Evolutionary conservation across 2,329 filamentous ascomycete species (phyloP).

Genomic region (Curvularia lunata): DNA sequence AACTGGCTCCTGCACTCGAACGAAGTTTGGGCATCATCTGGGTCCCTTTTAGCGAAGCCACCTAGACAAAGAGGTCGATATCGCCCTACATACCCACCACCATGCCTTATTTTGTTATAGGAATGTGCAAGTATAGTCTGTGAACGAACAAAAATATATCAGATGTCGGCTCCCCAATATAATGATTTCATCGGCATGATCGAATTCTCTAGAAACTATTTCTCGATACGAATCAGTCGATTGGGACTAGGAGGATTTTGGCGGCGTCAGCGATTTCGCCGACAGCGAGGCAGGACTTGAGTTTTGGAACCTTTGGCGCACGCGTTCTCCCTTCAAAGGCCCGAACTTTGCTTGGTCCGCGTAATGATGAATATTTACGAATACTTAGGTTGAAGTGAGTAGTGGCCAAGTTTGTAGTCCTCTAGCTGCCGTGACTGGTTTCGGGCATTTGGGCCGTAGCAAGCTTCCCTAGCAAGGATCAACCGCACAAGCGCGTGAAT

Average conservation of each 20-base stretch:
- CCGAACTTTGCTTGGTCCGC: not conserved
- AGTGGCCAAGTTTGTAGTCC: constrained; percentile 2
- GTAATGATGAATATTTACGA: not conserved
- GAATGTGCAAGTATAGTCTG: not conserved
- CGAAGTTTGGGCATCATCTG: constrained; percentile 8
- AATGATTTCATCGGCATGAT: not conserved
- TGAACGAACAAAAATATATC: no score
- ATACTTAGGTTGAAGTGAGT: constrained; percentile 2
- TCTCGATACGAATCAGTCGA: constrained; percentile 19
- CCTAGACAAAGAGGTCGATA: constrained; percentile 1
- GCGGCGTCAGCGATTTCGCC: constrained; percentile 10
- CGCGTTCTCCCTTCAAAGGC: not conserved
- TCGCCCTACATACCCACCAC: not conserved
- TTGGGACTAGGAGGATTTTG: constrained; percentile 11
- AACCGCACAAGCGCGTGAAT: constrained; percentile 11
- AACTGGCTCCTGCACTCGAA: constrained; percentile 5
- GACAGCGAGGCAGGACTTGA: not conserved
- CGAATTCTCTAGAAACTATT: not conserved
- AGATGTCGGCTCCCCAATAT: not conserved
- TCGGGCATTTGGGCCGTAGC: constrained; percentile 11
- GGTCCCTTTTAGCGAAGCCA: constrained; percentile 11
- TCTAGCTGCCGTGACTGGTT: constrained; percentile 10
- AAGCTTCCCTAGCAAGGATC: constrained; percentile 10
- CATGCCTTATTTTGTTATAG: not conserved
- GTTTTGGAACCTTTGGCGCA: not conserved